A percentile compares a stretch with the other conserved stretches of the same genome.
These are phyloP conservation scores for Trametes punicea DNA, from an alignment of 768 basidiomycete species.

Conservation along the genomic window DNA sequence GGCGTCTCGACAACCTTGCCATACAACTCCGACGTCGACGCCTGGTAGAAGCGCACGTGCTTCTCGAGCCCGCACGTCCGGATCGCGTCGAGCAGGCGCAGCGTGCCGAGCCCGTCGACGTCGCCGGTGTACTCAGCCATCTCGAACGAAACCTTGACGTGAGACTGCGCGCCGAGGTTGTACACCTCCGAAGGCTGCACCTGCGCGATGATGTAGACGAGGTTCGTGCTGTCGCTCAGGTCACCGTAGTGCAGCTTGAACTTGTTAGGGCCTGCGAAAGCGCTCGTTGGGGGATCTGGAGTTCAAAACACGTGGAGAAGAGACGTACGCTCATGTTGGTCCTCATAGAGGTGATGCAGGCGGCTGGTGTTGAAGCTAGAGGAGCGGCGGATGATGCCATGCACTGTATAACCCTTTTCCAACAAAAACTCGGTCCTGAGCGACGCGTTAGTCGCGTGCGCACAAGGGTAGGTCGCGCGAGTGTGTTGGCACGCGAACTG, in stretches of 20 bases:
- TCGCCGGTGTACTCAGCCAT: constrained; percentile 99
- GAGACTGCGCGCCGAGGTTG: constrained; percentile 96
- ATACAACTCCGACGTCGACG: constrained; percentile 95
- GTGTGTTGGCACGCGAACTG: not conserved
- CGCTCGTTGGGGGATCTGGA: not conserved
- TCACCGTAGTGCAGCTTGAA: constrained; percentile 91
- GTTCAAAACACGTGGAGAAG: not conserved
- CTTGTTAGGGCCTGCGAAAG: constrained; percentile 56
- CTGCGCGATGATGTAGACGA: constrained; percentile 93
- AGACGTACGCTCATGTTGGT: constrained; percentile 83
- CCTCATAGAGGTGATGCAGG: constrained; percentile 88
- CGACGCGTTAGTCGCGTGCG: constrained; percentile 9
- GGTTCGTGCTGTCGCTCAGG: constrained; percentile 93
- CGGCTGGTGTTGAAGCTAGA: constrained; percentile 98
- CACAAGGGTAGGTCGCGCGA: not conserved
- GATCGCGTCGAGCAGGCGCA: constrained; percentile 93
- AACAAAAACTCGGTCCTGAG: constrained; percentile 78
- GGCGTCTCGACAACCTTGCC: constrained; percentile 96
- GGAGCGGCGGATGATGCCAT: constrained; percentile 94
- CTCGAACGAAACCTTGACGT: constrained; percentile 99
- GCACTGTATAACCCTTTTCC: constrained; percentile 87
- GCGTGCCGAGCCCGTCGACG: constrained; percentile 92
- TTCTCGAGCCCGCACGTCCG: constrained; percentile 93
- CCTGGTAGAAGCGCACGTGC: constrained; percentile 95
- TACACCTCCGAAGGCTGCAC: constrained; percentile 96